phyloP scores from a whole-genome alignment of 177 flowering plant species.

The Vitis hybrid region DNA sequence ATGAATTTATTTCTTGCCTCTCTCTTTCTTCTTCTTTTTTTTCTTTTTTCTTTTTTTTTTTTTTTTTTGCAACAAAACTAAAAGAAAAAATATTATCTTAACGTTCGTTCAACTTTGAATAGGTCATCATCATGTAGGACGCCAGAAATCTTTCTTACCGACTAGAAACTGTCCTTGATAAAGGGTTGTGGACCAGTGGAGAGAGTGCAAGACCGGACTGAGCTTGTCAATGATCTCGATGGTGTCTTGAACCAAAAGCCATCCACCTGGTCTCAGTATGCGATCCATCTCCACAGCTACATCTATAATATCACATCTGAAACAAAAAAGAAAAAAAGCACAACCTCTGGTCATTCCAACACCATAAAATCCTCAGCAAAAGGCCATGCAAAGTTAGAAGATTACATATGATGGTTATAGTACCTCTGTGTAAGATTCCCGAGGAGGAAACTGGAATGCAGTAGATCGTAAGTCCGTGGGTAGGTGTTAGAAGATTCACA shows the following conservation, averaged over 20 bases:
- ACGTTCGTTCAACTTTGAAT: background rate
- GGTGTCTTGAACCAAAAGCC: conserved; percentile 62
- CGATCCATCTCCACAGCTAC: conserved; percentile 80
- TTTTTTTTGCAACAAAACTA: background rate
- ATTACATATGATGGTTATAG: background rate
- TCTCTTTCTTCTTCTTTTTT: no score
- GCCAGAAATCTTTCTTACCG: conserved; percentile 80
- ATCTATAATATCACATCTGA: conserved; percentile 70
- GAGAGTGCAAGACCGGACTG: conserved; percentile 52
- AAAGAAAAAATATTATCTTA: background rate
- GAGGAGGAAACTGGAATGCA: conserved; percentile 77
- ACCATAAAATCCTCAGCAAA: background rate
- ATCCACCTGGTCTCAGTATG: conserved; percentile 80
- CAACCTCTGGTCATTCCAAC: background rate
- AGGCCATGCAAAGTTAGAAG: background rate
- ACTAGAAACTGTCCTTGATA: conserved; percentile 62
- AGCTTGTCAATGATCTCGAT: conserved; percentile 55
- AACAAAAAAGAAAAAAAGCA: background rate
- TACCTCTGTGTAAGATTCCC: conserved; percentile 63
- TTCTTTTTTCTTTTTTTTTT: no score
- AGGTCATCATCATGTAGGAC: conserved; percentile 33
- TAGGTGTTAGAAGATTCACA: conserved; percentile 88
- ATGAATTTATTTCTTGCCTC: no score
- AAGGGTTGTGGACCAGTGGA: conserved; percentile 66
- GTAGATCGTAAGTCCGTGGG: conserved; percentile 89